Evolutionary conservation across 2,329 filamentous ascomycete species (phyloP).

Genomic region (Penicillium sclerotigenum): DNA sequence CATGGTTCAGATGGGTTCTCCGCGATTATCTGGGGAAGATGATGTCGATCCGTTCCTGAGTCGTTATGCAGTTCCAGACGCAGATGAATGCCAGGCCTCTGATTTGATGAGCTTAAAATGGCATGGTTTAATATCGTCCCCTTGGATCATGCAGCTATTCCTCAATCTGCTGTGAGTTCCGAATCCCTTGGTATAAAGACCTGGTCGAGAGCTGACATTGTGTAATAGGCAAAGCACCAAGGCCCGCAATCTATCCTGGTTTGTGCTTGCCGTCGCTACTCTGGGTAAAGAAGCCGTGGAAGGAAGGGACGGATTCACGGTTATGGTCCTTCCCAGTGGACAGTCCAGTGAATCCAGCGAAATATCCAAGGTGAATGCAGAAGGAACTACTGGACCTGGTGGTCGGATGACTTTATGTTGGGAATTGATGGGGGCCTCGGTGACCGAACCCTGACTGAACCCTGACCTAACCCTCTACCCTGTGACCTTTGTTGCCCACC

Average conservation of each 20-base stretch:
- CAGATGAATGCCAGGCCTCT: slow-evolving; percentile 19
- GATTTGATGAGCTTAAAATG: slow-evolving; percentile 42
- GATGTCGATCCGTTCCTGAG: slow-evolving; percentile 44
- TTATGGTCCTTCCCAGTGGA: slow-evolving; percentile 24
- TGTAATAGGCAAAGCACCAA: slow-evolving; percentile 14
- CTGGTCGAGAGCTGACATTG: slow-evolving; percentile 11
- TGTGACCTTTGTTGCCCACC: background rate
- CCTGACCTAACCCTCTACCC: slow-evolving; percentile 13
- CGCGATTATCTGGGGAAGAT: slow-evolving; percentile 37
- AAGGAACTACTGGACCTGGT: background rate
- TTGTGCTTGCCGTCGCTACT: slow-evolving; percentile 33
- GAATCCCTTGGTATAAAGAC: background rate
- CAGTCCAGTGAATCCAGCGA: background rate
- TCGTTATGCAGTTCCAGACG: slow-evolving; percentile 41
- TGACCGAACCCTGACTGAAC: slow-evolving; percentile 14
- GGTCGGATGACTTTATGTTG: slow-evolving; percentile 32
- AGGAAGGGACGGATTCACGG: slow-evolving; percentile 40
- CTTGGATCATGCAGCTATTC: slow-evolving; percentile 42
- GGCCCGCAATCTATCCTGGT: slow-evolving; percentile 28
- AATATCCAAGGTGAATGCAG: background rate
- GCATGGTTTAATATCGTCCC: slow-evolving; percentile 41
- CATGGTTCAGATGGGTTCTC: slow-evolving; percentile 49
- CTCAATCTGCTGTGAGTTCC: slow-evolving; percentile 36
- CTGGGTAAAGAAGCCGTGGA: slow-evolving; percentile 39
- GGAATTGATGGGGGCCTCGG: slow-evolving; percentile 38